Evolutionary conservation across 345 rosid genomes (phyloP), one percentile per base, ranked within the genome.

Genomic region (Melastoma malabathricum): DNA sequence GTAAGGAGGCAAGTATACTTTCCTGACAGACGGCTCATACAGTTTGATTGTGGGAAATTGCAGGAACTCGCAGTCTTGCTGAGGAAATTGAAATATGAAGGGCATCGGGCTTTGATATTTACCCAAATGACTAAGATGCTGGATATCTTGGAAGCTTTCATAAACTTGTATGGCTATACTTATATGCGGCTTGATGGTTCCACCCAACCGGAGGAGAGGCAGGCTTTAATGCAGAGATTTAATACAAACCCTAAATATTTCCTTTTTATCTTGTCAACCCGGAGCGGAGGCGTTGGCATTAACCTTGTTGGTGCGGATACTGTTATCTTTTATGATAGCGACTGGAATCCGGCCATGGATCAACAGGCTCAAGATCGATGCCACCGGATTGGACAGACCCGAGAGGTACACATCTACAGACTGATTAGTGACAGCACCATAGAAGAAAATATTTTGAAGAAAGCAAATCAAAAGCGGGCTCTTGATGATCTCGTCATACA

Each of bases 271-370:
- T 72, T 93, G 73, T 93, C 99, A 49, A 93, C 99, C 51, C 94
- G 99, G 58, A 93, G 99, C 65, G 99, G 99, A 46, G 99, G 99
- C 17, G 97, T 93, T 63, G 99, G 97, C 64, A 85, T 93, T 57
- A 93, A 93, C 70, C 86, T 93, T 68, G 95, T 93, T 46, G 99
- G 99, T 54, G 99, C 99, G 48, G 99, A 93, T 77, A 93, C 99
- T 13, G 99, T 93, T 52, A 93, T 93, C 48, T 93, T 93, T 62
- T 93, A 93, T 75, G 99, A 93, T 66, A 93, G 99, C 47, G 99
- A 93, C 73, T 93, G 99, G 99, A 93, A 93, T 73, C 99, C 99
- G 27, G 99, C 99, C 23, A 93, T 93, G 99, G 99, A 93, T 73
- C 97, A 88, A 65, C 99, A 93, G 81, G 99, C 99, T 59, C 99